These are phyloP conservation scores for Lolium rigidum DNA, from an alignment of 176 grass and related monocot genomes.

Conservation along the genomic window DNA sequence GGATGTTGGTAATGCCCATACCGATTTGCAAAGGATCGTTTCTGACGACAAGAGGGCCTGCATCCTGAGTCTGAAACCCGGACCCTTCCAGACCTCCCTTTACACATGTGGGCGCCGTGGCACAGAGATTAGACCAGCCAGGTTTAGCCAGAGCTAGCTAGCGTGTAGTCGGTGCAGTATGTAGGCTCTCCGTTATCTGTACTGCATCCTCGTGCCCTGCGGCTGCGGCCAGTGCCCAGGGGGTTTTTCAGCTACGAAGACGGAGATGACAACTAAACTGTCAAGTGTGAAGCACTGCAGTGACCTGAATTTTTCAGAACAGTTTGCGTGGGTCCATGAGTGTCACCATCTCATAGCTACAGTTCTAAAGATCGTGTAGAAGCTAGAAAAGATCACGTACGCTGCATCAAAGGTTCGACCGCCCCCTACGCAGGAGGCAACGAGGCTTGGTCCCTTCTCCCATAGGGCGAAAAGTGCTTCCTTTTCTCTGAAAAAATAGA, in stretches of 20 bases:
- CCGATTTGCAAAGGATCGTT: neutral
- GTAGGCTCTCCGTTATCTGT: neutral
- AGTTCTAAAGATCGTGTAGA: slow-evolving; percentile 31
- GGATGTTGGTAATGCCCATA: neutral
- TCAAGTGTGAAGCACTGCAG: neutral
- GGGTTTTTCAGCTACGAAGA: neutral
- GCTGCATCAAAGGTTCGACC: slow-evolving; percentile 1
- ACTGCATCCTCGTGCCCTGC: neutral
- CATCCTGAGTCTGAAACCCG: neutral
- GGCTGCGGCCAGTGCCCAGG: neutral
- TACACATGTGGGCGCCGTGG: neutral
- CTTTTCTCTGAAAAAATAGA: neutral
- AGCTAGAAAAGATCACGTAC: slow-evolving; percentile 27
- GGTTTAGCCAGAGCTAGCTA: slow-evolving; percentile 30
- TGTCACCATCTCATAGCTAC: slow-evolving; percentile 39
- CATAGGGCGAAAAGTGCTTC: slow-evolving; percentile 1
- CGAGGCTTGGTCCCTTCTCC: neutral
- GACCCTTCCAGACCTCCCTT: too few species aligned
- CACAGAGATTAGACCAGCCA: slow-evolving; percentile 72
- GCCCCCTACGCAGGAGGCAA: slow-evolving; percentile 36
- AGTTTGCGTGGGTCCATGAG: slow-evolving; percentile 3
- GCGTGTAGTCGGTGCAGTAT: neutral
- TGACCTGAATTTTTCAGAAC: neutral
- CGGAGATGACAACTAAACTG: neutral
- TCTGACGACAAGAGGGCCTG: neutral